Evolutionary conservation across 2,329 filamentous ascomycete genomes (phyloP).

Genomic region (Aspergillus sp.): DNA sequence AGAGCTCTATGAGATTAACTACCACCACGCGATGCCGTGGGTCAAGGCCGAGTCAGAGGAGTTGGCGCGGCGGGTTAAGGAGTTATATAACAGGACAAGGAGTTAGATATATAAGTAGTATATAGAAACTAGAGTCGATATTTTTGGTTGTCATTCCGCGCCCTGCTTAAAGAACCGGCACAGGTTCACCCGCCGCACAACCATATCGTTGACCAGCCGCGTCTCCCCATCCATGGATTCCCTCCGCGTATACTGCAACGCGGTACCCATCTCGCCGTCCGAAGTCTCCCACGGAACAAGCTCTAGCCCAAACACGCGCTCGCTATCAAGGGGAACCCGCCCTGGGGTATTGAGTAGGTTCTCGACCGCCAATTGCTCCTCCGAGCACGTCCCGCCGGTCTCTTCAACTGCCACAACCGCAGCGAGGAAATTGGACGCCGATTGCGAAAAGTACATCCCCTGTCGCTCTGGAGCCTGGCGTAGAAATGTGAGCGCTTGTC

Average conservation of each 20-base stretch:
- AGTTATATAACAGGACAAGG: constrained; percentile 12
- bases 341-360: not conserved
- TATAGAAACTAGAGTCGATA: not conserved
- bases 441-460: constrained; percentile 24
- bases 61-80: constrained; percentile 16
- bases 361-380: not conserved
- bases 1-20: constrained; percentile 21
- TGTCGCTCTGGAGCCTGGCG: constrained; percentile 23
- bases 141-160: not conserved
- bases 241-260: not conserved
- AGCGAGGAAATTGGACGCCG: constrained; percentile 19
- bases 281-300: not conserved
- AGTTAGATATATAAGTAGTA: not conserved
- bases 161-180: too few species aligned
- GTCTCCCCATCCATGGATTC: not conserved
- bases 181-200: not conserved
- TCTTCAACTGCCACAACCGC: constrained; percentile 15
- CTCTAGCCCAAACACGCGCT: not conserved
- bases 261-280: not conserved
- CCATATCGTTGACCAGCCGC: not conserved
- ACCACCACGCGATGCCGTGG: constrained; percentile 28
- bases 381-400: not conserved
- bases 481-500: constrained; percentile 22
- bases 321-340: not conserved
- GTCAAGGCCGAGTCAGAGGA: constrained; percentile 17